A percentile compares a stretch with the other conserved stretches of the same genome.
Evolutionary conservation across 352 stramenopile genomes (phyloP).

Genomic region (Sclerospora graminicola): DNA sequence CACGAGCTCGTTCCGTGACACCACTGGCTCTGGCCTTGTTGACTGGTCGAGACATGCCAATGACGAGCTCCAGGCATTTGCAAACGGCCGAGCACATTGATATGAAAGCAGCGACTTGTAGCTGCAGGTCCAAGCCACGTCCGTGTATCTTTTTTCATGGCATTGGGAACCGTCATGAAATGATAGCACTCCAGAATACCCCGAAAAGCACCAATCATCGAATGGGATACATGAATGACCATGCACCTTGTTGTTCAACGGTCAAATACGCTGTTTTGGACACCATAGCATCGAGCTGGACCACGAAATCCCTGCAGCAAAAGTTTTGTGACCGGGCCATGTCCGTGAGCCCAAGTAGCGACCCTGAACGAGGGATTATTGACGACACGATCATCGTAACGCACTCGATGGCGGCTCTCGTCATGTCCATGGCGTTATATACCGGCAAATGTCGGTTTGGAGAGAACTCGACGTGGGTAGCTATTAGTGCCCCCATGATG

Average conservation of each 20-base stretch:
- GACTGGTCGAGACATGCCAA: constrained; percentile 3
- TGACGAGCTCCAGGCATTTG: constrained; percentile 7
- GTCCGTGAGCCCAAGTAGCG: constrained; percentile 11
- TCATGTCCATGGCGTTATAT: constrained; percentile 11
- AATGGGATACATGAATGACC: constrained; percentile 11
- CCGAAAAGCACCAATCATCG: constrained; percentile 1
- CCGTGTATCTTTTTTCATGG: constrained; percentile 22
- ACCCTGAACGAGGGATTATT: constrained; percentile 3
- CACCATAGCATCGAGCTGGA: constrained; percentile 32
- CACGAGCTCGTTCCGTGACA: constrained; percentile 5
- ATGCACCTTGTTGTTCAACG: constrained; percentile 18
- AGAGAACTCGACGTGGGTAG: constrained; percentile 18
- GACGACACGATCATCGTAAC: constrained; percentile 29
- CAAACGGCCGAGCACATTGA: constrained; percentile 4
- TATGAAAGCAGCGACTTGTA: constrained; percentile 2
- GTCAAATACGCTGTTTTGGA: constrained; percentile 40
- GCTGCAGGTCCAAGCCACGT: constrained; percentile 8
- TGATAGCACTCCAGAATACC: constrained; percentile 7
- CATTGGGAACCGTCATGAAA: constrained; percentile 10
- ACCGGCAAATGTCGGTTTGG: constrained; percentile 9
- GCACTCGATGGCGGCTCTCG: constrained; percentile 33
- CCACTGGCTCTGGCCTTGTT: constrained; percentile 10
- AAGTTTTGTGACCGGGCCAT: constrained; percentile 25
- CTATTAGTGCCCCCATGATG: constrained; percentile 20
- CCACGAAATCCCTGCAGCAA: constrained; percentile 25